Evolutionary conservation across 2,329 filamentous ascomycete species (phyloP), one percentile per base, ranked within the genome.

Genomic region (Colletotrichum gloeosporioides): DNA sequence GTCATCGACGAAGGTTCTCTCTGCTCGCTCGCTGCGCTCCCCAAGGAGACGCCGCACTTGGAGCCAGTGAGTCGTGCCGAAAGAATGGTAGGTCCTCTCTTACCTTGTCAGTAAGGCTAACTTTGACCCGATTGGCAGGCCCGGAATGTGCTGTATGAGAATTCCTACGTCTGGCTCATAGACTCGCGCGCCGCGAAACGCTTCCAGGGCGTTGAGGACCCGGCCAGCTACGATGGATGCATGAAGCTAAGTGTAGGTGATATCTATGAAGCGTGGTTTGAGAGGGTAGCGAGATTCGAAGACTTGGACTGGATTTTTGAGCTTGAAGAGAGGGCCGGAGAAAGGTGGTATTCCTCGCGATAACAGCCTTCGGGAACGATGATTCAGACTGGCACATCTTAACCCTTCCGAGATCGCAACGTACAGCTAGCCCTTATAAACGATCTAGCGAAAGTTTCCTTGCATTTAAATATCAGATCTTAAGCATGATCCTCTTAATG

Each of bases 391-490:
- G 18, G n/a, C 5, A 6, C 5, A 44, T n/a, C 39, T n/a, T 44
- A 12, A 44, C 16, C 0, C 39, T n/a, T 4, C 39, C n/a, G 3
- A 49, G 39, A 44, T 44, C 2, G 3, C 39, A 6, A 0, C 5
- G 2, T 4, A 1, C 10, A 0, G 22, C 22, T 13, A 6, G 10
- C 1, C 44, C 5, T 49, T 49, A 7, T 0, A 49, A 0, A 49
- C 1, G n/a, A 49, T 49, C 3, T 1, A 49, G 18, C n/a, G 22
- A n/a, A 18, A 49, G 22, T 18, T 49, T 2, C n/a, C 6, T n/a
- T 22, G 0, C 13, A 4, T 49, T 49, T 49, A 1, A 49, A 1
- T 49, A 6, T 1, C n/a, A 13, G 44, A 49, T 22, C 44, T 49
- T 49, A 13, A 22, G n/a, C 10, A 22, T 0, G 2, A 49, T 22